Conservation (phyloP, 768 basidiomycete genomes). For the Psilocybe azurescens region DNA sequence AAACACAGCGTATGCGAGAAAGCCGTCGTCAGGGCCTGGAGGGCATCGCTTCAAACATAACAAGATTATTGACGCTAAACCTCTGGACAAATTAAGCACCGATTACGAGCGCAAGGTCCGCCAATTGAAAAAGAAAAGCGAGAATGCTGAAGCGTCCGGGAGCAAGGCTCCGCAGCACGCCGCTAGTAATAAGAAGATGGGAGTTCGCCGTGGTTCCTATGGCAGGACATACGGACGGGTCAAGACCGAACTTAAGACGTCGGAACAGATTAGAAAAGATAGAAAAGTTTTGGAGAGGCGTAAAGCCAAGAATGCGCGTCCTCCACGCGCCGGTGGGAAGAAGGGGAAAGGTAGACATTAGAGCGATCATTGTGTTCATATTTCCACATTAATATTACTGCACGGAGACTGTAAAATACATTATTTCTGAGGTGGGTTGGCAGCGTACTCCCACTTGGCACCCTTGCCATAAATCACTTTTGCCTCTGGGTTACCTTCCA, state of each 20-base stretch:
- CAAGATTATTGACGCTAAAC: conserved; percentile 66
- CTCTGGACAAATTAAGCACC: conserved; percentile 73
- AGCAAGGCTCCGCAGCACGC: conserved; percentile 5
- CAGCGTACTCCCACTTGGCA: conserved; percentile 83
- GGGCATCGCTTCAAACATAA: conserved; percentile 79
- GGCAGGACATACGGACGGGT: conserved; percentile 63
- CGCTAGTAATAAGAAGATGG: conserved; percentile 37
- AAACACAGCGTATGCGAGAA: conserved; percentile 38
- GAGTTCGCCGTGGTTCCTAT: conserved; percentile 53
- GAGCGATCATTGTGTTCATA: conserved; percentile 7
- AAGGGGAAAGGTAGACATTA: conserved; percentile 47
- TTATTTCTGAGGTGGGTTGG: background rate
- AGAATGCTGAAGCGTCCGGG: conserved; percentile 30
- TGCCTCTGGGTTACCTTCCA: conserved; percentile 54
- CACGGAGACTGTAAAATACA: background rate
- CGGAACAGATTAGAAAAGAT: conserved; percentile 84
- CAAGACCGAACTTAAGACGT: conserved; percentile 85
- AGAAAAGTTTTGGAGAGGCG: conserved; percentile 69
- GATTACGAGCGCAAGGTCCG: conserved; percentile 79
- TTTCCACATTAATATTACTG: conserved; percentile 7
- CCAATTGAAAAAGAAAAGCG: conserved; percentile 62
- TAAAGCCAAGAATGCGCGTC: conserved; percentile 83
- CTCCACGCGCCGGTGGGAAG: conserved; percentile 41
- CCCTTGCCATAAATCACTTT: conserved; percentile 65
- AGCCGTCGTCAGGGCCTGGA: conserved; percentile 42